These are phyloP conservation scores for Colletotrichum lupini DNA, from an alignment of 2,329 filamentous ascomycete genomes.

Conservation along the genomic window DNA sequence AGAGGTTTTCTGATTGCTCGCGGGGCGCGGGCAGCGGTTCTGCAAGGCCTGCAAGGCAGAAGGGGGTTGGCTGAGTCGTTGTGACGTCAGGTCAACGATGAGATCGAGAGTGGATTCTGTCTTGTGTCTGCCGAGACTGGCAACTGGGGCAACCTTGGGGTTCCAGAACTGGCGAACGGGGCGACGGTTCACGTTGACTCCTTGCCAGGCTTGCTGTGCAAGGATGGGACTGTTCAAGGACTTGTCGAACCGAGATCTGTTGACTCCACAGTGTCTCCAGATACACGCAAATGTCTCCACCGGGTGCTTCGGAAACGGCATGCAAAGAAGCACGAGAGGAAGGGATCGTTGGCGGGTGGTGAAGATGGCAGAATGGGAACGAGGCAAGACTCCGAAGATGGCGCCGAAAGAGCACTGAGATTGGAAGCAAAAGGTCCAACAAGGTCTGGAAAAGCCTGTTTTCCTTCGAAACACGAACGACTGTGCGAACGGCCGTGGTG, in stretches of 20 bases:
- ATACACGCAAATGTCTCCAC: constrained; percentile 30
- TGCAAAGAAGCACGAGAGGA: constrained; percentile 12
- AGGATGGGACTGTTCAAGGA: constrained; percentile 24
- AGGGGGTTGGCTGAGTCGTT: constrained; percentile 2
- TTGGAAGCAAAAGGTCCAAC: constrained; percentile 30
- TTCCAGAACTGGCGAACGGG: constrained; percentile 31
- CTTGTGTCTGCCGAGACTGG: constrained; percentile 4
- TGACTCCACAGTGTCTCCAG: constrained; percentile 25
- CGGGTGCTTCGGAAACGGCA: constrained; percentile 19
- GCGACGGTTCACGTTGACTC: constrained; percentile 20
- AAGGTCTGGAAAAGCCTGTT: constrained; percentile 28
- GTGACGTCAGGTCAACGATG: constrained; percentile 29
- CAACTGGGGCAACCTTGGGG: constrained; percentile 14
- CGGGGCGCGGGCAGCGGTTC: constrained; percentile 13
- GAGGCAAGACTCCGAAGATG: constrained; percentile 27
- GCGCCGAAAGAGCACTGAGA: constrained; percentile 12
- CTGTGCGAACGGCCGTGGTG: constrained; percentile 24
- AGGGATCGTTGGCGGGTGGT: constrained; percentile 17
- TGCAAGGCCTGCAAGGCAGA: constrained; percentile 24
- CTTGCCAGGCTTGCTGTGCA: constrained; percentile 21
- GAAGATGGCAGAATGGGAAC: constrained; percentile 27
- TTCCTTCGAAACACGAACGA: constrained; percentile 24
- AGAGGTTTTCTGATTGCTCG: constrained; percentile 19
- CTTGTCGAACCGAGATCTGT: constrained; percentile 31
- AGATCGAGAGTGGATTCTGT: constrained; percentile 13